Conservation (phyloP, 192 early-diverging fungal species). For the Coemansia asiatica region DNA sequence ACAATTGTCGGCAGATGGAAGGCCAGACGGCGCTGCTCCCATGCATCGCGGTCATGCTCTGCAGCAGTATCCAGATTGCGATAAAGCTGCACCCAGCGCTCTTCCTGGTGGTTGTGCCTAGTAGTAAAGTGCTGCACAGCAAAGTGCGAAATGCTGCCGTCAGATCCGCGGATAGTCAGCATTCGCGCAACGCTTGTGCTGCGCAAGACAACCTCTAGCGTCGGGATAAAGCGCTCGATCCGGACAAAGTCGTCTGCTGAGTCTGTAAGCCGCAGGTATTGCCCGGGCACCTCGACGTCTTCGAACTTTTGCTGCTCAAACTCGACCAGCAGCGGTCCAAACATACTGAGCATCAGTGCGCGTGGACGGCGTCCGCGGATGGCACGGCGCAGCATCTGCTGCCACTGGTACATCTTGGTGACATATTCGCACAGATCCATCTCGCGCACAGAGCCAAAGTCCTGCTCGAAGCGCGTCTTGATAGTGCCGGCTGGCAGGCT, state of each 20-base stretch:
- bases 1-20: conserved; percentile 90
- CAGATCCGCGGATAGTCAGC: conserved; percentile 85
- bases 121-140: conserved; percentile 93
- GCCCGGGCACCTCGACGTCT: conserved; percentile 98
- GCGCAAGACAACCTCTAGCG: conserved; percentile 81
- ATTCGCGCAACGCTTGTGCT: conserved; percentile 73
- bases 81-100: conserved; percentile 93
- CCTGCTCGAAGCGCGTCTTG: conserved; percentile 79
- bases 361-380: conserved; percentile 82
- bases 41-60: conserved; percentile 65
- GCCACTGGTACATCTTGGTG: conserved; percentile 85
- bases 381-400: conserved; percentile 86
- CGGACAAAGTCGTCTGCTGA: conserved; percentile 88
- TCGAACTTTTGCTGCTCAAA: conserved; percentile 99
- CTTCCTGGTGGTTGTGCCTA: conserved; percentile 87
- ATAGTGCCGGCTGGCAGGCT: conserved; percentile 69
- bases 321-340: conserved; percentile 91
- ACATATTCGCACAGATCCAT: conserved; percentile 84
- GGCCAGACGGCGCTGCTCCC: conserved; percentile 77
- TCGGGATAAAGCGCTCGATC: conserved; percentile 93
- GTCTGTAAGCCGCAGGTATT: conserved; percentile 83
- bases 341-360: conserved; percentile 80
- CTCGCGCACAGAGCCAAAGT: conserved; percentile 83
- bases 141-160: conserved; percentile 88
- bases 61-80: conserved; percentile 86